These are phyloP conservation scores for Dalechampia spathulata DNA, from an alignment of 441 rosid species.

Conservation along the genomic window DNA sequence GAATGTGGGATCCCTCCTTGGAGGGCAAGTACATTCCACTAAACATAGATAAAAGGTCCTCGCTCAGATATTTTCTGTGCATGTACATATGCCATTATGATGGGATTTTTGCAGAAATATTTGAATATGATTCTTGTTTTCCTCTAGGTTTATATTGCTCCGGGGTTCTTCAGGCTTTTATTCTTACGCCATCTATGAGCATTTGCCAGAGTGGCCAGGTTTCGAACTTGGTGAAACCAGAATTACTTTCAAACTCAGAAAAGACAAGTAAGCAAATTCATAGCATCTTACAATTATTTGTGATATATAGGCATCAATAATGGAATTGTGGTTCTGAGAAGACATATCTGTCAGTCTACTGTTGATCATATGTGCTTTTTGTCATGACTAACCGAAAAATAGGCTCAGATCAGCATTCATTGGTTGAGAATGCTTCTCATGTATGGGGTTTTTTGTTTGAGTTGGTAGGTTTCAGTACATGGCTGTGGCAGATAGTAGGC, in stretches of 20 bases:
- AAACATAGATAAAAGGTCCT: constrained; percentile 76
- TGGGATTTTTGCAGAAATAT: constrained; percentile 6
- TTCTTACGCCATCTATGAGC: constrained; percentile 71
- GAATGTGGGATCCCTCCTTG: constrained; percentile 55
- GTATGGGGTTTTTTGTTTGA: background rate
- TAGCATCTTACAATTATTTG: background rate
- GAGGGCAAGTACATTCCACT: constrained; percentile 52
- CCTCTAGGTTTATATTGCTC: constrained; percentile 62
- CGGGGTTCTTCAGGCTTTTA: constrained; percentile 62
- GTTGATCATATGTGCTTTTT: background rate
- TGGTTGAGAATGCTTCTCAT: background rate
- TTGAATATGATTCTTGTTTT: background rate
- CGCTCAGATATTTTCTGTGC: constrained; percentile 12
- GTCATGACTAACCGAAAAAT: background rate
- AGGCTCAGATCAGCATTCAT: background rate
- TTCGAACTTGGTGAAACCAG: constrained; percentile 75
- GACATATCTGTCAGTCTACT: background rate
- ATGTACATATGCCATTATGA: background rate
- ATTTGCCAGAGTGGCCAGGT: constrained; percentile 65
- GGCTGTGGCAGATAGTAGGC: constrained; percentile 77
- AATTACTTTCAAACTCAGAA: constrained; percentile 66
- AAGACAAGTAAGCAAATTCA: constrained; percentile 53
- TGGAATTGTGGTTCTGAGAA: background rate
- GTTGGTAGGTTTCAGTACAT: constrained; percentile 65
- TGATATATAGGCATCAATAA: background rate